phyloP scores from a whole-genome alignment of 2,329 filamentous ascomycete species.

The Teratosphaeria nubilosa region DNA sequence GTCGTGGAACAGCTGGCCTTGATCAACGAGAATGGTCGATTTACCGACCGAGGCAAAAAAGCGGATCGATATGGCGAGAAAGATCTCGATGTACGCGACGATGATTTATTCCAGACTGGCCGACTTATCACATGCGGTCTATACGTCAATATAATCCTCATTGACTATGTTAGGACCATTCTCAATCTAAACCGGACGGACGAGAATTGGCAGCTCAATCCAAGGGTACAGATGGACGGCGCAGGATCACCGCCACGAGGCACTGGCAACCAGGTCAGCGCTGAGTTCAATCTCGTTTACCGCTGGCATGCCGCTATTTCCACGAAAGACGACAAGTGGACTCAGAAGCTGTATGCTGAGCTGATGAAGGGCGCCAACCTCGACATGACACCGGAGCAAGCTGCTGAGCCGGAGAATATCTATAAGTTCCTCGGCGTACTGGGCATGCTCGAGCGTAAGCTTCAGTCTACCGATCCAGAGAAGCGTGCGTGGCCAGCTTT shows the following conservation, averaged over 20 bases:
- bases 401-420: slow-evolving; percentile 16
- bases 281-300: slow-evolving; percentile 46
- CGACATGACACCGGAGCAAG: slow-evolving; percentile 11
- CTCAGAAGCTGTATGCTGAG: slow-evolving; percentile 27
- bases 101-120: slow-evolving; percentile 43
- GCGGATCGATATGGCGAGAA: slow-evolving; percentile 25
- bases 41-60: slow-evolving; percentile 49
- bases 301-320: slow-evolving; percentile 41
- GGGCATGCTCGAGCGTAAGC: slow-evolving; percentile 16
- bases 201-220: slow-evolving; percentile 35
- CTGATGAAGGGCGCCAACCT: background rate
- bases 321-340: slow-evolving; percentile 37
- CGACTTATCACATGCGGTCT: slow-evolving; percentile 43
- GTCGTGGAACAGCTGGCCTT: slow-evolving; percentile 65
- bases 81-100: slow-evolving; percentile 27
- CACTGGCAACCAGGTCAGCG: slow-evolving; percentile 41
- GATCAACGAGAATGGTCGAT: slow-evolving; percentile 80
- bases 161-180: slow-evolving; percentile 46
- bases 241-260: slow-evolving; percentile 31
- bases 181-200: slow-evolving; percentile 38
- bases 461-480: slow-evolving; percentile 20
- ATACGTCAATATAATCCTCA: slow-evolving; percentile 44
- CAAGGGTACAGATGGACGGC: slow-evolving; percentile 29
- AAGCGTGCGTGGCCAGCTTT: slow-evolving; percentile 26
- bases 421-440: slow-evolving; percentile 22